Evolutionary conservation across 2,329 filamentous ascomycete species (phyloP), one percentile per base, ranked within the genome.

Genomic region (Periconia sp.): DNA sequence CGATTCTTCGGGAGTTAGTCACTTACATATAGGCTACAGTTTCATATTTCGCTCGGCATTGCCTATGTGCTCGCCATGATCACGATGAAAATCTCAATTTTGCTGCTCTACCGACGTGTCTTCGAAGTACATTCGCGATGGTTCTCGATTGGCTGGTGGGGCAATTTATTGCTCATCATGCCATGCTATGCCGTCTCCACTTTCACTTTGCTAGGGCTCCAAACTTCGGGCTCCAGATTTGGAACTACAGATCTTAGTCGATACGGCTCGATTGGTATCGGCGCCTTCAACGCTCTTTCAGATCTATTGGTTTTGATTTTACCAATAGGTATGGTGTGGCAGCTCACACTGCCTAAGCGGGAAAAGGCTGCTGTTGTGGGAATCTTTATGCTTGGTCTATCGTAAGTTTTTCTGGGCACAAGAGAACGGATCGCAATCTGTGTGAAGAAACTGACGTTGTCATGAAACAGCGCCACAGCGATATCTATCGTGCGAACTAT

Each of bases 141-240:
- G 47, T 49, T 49, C 15, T 40, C 35, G 7, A 30, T 49, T 23
- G 47, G 47, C 6, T 49, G 47, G 47, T 49, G 47, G 47, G 35
- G n/a, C 2, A 49, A 49, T 27, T 49, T 49, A 3, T 3, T 49
- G 14, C 18, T 49, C 7, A n/a, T 49, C 9, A 18, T 49, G 8
- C 47, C 47, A 30, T 49, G 47, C 40, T 49, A 42, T 17, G 42
- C 47, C 33, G 47, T 49, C 3, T 11, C 19, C 37, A n/a, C 40
- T 15, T n/a, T 49, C 27, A 49, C 47, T 14, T 20, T 49, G 7
- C n/a, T 27, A 3, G 47, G 13, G 9, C 14, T n/a, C 18, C 47
- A 49, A 40, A 30, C 17, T 19, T 27, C 11, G 8, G 18, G 47
- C 40, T 2, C 8, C 14, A 19, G 31, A 18, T 49, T 49, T 31